Conservation (phyloP, 2,329 filamentous ascomycete genomes). For the Huntiella bhutanensis region DNA sequence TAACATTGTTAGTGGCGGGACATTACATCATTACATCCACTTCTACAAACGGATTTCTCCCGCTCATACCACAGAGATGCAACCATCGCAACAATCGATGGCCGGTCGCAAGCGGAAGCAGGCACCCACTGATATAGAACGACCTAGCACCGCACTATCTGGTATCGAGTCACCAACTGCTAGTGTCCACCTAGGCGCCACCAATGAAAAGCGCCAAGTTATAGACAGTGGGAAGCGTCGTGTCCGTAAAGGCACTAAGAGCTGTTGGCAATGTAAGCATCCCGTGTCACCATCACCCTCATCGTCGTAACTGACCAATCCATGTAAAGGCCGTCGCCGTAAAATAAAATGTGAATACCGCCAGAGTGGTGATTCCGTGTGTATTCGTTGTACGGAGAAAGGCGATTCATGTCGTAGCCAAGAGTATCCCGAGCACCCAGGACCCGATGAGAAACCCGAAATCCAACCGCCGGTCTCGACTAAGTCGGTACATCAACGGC, state of each 20-base stretch:
- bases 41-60: not conserved
- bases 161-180: not conserved
- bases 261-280: constrained; percentile 40
- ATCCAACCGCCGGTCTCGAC: not conserved
- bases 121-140: constrained; percentile 2
- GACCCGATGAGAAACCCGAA: constrained; percentile 8
- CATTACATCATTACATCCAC: not conserved
- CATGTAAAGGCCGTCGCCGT: constrained; percentile 21
- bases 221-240: constrained; percentile 9
- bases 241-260: constrained; percentile 36
- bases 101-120: constrained; percentile 8
- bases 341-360: constrained; percentile 34
- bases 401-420: constrained; percentile 28
- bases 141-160: not conserved
- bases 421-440: constrained; percentile 22
- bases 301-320: too few relatives aligned
- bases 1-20: not conserved
- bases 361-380: constrained; percentile 22
- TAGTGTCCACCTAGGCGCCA: not conserved
- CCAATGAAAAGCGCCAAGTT: not conserved
- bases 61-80: too few relatives aligned
- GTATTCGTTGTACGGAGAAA: constrained; percentile 27
- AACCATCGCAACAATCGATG: not conserved
- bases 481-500: constrained; percentile 7
- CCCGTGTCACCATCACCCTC: not conserved